Conservation (phyloP, 1,284 basidiomycete species). For the Quambalaria eucalypti region DNA sequence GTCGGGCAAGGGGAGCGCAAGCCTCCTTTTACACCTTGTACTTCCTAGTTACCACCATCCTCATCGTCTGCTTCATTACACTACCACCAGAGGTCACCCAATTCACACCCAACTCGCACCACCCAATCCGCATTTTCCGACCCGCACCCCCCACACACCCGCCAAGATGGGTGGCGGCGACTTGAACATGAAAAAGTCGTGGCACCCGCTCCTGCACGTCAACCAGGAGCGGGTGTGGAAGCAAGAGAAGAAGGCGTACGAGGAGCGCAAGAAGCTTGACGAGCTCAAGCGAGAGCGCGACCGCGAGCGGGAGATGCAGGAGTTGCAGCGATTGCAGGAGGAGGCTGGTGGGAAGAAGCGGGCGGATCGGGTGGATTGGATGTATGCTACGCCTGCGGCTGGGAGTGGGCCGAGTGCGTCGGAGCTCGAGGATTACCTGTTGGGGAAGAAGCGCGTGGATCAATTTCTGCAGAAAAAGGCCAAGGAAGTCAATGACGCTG, state of each 20-base stretch:
- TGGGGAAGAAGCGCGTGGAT: slow-evolving; percentile 97
- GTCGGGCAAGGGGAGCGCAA: too few relatives aligned
- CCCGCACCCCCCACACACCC: slow-evolving; percentile 13
- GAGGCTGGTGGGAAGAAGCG: slow-evolving; percentile 83
- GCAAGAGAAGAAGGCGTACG: slow-evolving; percentile 89
- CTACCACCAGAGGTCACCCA: too few relatives aligned
- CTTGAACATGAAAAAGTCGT: slow-evolving; percentile 69
- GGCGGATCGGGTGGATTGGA: slow-evolving; percentile 92
- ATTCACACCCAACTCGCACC: too few relatives aligned
- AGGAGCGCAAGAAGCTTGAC: slow-evolving; percentile 94
- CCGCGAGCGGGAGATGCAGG: slow-evolving; percentile 90
- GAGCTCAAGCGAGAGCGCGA: slow-evolving; percentile 94
- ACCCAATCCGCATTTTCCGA: not conserved
- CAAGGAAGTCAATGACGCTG: not conserved
- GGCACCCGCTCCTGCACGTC: slow-evolving; percentile 94
- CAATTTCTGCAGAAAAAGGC: slow-evolving; percentile 59
- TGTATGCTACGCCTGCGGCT: slow-evolving; percentile 89
- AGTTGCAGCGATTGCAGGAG: slow-evolving; percentile 69
- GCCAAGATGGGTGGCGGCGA: slow-evolving; percentile 73
- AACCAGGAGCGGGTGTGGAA: slow-evolving; percentile 99
- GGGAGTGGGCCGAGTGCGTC: slow-evolving; percentile 72
- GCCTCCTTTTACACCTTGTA: too few relatives aligned
- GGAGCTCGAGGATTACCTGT: slow-evolving; percentile 88
- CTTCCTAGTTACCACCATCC: too few relatives aligned
- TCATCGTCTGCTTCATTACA: too few relatives aligned